These are phyloP conservation scores for Penicillium rolfsii DNA, from an alignment of 2,329 filamentous ascomycete genomes.

Conservation along the genomic window DNA sequence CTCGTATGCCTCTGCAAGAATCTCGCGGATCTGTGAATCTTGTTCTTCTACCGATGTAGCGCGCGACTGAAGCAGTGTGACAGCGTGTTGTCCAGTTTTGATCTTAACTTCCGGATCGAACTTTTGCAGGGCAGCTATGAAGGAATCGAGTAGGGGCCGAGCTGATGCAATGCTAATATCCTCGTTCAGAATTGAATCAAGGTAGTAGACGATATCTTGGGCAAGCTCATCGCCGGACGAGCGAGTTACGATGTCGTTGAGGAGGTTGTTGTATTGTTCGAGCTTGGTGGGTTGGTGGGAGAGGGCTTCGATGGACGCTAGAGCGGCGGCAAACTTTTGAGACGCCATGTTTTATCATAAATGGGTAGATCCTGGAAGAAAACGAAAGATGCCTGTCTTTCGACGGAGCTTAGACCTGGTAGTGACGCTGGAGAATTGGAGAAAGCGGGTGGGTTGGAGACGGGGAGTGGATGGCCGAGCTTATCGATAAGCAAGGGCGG, in stretches of 20 bases:
- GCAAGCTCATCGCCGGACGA: slow-evolving; percentile 52
- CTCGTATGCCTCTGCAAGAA: slow-evolving; percentile 83
- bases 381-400: neutral
- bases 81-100: slow-evolving; percentile 73
- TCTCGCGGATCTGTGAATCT: slow-evolving; percentile 74
- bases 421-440: slow-evolving; percentile 6
- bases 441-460: slow-evolving; percentile 8
- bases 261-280: slow-evolving; percentile 60
- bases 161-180: slow-evolving; percentile 75
- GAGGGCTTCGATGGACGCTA: slow-evolving; percentile 56
- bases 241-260: slow-evolving; percentile 58
- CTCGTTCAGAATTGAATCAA: slow-evolving; percentile 70
- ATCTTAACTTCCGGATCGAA: slow-evolving; percentile 65
- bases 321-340: slow-evolving; percentile 51
- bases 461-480: neutral
- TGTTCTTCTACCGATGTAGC: slow-evolving; percentile 83
- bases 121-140: slow-evolving; percentile 67
- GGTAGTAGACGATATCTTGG: slow-evolving; percentile 68
- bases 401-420: neutral
- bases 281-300: slow-evolving; percentile 55
- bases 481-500: slow-evolving; percentile 23
- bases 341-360: slow-evolving; percentile 50
- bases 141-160: slow-evolving; percentile 68
- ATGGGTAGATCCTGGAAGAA: neutral
- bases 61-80: slow-evolving; percentile 67